Conservation (phyloP, 345 rosid species). For the Gossypium turneri region DNA sequence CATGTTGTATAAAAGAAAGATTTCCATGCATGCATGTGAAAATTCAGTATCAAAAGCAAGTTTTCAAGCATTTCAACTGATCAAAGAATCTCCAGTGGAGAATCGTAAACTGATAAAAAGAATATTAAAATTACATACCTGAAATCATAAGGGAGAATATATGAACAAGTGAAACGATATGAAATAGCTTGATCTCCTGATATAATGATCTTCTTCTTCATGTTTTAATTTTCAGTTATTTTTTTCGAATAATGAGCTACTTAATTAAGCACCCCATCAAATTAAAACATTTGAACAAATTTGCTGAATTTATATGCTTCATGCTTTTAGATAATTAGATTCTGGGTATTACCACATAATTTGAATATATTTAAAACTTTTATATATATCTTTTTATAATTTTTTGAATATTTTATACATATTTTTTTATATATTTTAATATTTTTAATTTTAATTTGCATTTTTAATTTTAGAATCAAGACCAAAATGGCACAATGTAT, state of each 20-base stretch:
- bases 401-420: too few species aligned
- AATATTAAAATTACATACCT: conserved; percentile 23
- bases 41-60: neutral
- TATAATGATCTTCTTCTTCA: conserved; percentile 26
- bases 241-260: neutral
- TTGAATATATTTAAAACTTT: too few species aligned
- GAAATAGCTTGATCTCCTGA: conserved; percentile 27
- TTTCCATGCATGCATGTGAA: neutral
- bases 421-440: too few species aligned
- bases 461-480: too few species aligned
- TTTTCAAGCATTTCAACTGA: neutral
- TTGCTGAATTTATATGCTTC: too few species aligned
- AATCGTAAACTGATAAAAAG: neutral
- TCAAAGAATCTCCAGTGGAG: neutral
- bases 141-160: conserved; percentile 24
- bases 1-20: neutral
- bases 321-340: too few species aligned
- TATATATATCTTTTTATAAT: too few species aligned
- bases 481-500: too few species aligned
- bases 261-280: conserved; percentile 5
- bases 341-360: too few species aligned
- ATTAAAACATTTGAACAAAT: conserved; percentile 3
- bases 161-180: conserved; percentile 25
- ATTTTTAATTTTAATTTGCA: too few species aligned
- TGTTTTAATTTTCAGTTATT: neutral